These are phyloP conservation scores for Rhododendron ferrugineum DNA, from an alignment of 148 eudicot genomes.

Conservation along the genomic window DNA sequence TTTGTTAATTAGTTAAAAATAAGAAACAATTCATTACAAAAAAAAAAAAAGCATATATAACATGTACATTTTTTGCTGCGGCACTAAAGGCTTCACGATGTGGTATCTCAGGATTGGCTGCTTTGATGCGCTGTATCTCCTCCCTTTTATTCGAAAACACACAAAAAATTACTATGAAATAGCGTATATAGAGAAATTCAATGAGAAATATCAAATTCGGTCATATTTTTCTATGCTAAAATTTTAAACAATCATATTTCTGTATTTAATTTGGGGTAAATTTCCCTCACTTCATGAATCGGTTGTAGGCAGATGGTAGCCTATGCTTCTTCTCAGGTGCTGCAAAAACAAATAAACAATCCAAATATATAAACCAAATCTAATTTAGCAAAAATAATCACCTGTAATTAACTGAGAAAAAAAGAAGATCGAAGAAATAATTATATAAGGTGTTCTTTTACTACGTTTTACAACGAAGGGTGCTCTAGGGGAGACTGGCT, in stretches of 20 bases:
- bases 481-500: constrained; percentile 59
- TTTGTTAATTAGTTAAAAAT: constrained; percentile 6
- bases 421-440: neutral
- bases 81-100: constrained; percentile 96
- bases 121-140: constrained; percentile 95
- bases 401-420: neutral
- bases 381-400: neutral
- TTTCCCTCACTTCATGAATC: constrained; percentile 84
- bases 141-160: constrained; percentile 38
- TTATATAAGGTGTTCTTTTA: neutral
- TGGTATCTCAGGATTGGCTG: constrained; percentile 87
- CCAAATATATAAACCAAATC: neutral
- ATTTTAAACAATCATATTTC: neutral
- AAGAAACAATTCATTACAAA: neutral
- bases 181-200: neutral
- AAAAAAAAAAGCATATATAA: neutral
- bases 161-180: neutral
- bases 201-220: too few species aligned
- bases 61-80: constrained; percentile 83
- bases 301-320: constrained; percentile 95
- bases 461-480: constrained; percentile 88
- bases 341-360: constrained; percentile 22
- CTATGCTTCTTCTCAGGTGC: constrained; percentile 99
- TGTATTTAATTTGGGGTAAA: neutral
- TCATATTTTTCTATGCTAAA: too few species aligned